Evolutionary conservation across 495 filamentous ascomycete species (phyloP).

Genomic region (Neurospora intermedia): DNA sequence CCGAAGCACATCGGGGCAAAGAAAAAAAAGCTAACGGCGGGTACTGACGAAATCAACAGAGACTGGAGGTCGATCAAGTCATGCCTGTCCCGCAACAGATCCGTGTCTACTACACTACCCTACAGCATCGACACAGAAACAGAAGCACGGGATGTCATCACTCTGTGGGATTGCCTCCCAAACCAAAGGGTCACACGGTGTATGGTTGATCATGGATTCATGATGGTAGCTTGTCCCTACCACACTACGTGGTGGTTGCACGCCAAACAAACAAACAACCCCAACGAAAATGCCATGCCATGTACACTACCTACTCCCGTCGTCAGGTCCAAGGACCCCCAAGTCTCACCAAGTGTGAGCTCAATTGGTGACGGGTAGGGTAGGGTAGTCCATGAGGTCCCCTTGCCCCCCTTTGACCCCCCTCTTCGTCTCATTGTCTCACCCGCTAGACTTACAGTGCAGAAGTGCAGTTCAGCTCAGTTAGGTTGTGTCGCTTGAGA

Average conservation of each 20-base stretch:
- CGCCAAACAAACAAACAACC: no score
- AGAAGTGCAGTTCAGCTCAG: not conserved
- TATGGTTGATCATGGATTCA: not conserved
- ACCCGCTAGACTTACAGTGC: not conserved
- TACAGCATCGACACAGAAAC: constrained; percentile 3
- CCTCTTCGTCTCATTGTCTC: not conserved
- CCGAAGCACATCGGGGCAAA: not conserved
- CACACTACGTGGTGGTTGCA: not conserved
- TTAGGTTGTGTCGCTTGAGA: not conserved
- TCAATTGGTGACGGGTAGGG: no score
- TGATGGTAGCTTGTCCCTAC: not conserved
- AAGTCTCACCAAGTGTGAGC: no score
- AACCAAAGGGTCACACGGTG: constrained; percentile 2
- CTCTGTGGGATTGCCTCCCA: not conserved
- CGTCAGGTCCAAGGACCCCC: no score
- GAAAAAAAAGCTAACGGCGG: not conserved
- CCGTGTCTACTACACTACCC: not conserved
- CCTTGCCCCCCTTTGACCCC: not conserved
- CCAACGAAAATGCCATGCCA: no score
- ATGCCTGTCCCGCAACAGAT: not conserved
- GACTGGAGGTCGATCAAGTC: not conserved
- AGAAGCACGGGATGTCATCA: constrained; percentile 14
- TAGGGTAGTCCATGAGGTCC: not conserved
- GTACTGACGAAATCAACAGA: not conserved
- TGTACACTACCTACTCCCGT: no score